A percentile compares a stretch with the other conserved stretches of the same genome.
phyloP scores from a whole-genome alignment of 768 basidiomycete genomes.

The Terana coerulea region DNA sequence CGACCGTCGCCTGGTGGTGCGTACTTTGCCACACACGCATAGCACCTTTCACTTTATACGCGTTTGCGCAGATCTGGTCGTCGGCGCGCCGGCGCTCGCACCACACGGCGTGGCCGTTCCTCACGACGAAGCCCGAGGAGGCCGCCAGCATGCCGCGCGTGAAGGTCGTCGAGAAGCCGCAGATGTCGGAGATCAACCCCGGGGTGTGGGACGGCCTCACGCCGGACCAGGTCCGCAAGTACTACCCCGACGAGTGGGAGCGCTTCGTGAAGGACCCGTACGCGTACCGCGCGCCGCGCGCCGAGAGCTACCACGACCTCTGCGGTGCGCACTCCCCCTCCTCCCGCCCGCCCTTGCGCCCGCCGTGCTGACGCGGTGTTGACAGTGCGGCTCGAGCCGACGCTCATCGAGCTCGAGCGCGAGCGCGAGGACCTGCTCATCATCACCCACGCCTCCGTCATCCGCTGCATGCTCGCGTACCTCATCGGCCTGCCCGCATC shows the following conservation, averaged over 20 bases:
- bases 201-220: slow-evolving; percentile 96
- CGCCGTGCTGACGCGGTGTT: slow-evolving; percentile 11
- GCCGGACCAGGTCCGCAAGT: slow-evolving; percentile 82
- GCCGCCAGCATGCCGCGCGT: slow-evolving; percentile 37
- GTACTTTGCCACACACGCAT: slow-evolving; percentile 19
- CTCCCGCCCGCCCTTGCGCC: slow-evolving; percentile 1
- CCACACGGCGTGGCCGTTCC: slow-evolving; percentile 96
- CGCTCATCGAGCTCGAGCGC: slow-evolving; percentile 90
- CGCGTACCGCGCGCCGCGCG: slow-evolving; percentile 84
- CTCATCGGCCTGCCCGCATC: slow-evolving; percentile 91
- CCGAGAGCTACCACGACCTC: slow-evolving; percentile 97
- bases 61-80: slow-evolving; percentile 80
- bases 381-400: slow-evolving; percentile 90
- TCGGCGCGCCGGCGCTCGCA: slow-evolving; percentile 90
- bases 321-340: slow-evolving; percentile 47
- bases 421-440: slow-evolving; percentile 94
- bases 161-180: slow-evolving; percentile 91
- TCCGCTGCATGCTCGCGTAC: slow-evolving; percentile 91
- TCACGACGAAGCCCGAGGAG: slow-evolving; percentile 28
- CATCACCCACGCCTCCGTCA: slow-evolving; percentile 96
- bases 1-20: slow-evolving; percentile 64
- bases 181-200: slow-evolving; percentile 98
- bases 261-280: slow-evolving; percentile 92
- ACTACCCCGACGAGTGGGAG: slow-evolving; percentile 93
- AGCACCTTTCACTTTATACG: not conserved